phyloP scores from a whole-genome alignment of 2,329 filamentous ascomycete genomes.

The Apiospora rasikravindrae region DNA sequence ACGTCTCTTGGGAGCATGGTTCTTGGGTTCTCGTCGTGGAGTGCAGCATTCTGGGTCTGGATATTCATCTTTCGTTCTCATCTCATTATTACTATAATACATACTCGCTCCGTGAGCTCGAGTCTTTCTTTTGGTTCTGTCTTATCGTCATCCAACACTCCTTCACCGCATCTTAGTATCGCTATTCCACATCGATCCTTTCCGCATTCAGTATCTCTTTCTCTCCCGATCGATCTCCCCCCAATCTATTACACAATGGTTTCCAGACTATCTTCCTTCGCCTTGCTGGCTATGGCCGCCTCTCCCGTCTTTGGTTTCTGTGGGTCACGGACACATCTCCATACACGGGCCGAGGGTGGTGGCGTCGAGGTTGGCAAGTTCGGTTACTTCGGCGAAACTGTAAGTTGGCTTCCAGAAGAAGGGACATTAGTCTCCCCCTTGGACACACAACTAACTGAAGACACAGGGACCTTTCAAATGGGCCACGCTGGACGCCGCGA shows the following conservation, averaged over 20 bases:
- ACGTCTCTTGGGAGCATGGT: not conserved
- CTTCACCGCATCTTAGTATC: too few species aligned
- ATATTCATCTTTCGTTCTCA: not conserved
- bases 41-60: slow-evolving; percentile 1
- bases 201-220: not conserved
- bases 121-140: slow-evolving; percentile 20
- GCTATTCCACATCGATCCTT: not conserved
- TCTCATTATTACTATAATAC: slow-evolving; percentile 4
- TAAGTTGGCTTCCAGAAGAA: slow-evolving; percentile 17
- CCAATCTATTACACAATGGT: slow-evolving; percentile 26
- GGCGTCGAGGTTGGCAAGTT: slow-evolving; percentile 39
- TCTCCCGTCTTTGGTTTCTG: slow-evolving; percentile 36
- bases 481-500: slow-evolving; percentile 44
- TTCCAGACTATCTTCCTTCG: slow-evolving; percentile 26
- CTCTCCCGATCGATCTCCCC: not conserved
- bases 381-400: slow-evolving; percentile 35
- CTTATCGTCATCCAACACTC: not conserved
- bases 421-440: not conserved
- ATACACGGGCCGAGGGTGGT: slow-evolving; percentile 33
- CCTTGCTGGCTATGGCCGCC: slow-evolving; percentile 32
- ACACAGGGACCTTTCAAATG: slow-evolving; percentile 41
- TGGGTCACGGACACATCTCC: slow-evolving; percentile 37
- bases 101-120: slow-evolving; percentile 25
- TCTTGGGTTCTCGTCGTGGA: not conserved
- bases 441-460: not conserved